Conservation (phyloP, 75 land plant species). For the Sequoia sempervirens region DNA sequence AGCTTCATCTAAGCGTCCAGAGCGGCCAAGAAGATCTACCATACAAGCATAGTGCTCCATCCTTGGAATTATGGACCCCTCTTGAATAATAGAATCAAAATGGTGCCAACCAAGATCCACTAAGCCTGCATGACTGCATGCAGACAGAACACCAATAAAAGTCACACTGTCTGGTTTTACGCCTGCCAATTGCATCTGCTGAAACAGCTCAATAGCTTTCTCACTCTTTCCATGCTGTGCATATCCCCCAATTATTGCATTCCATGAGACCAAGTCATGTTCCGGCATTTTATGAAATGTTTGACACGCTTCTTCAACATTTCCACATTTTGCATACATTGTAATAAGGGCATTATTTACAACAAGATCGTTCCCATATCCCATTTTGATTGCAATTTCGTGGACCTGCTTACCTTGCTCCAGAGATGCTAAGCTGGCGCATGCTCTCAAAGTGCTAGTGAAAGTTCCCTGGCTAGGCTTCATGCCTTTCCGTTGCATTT, state of each 20-base stretch:
- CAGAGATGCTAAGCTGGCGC: slow-evolving; percentile 7
- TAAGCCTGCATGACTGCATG: slow-evolving; percentile 18
- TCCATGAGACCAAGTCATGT: slow-evolving; percentile 14
- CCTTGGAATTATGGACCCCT: slow-evolving; percentile 1
- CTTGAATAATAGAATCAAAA: slow-evolving; percentile 2
- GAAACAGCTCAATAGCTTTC: slow-evolving; percentile 11
- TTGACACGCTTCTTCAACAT: slow-evolving; percentile 16
- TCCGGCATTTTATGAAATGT: slow-evolving; percentile 14
- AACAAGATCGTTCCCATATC: slow-evolving; percentile 5
- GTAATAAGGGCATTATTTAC: slow-evolving; percentile 18
- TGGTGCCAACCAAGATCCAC: slow-evolving; percentile 16
- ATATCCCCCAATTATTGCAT: slow-evolving; percentile 18
- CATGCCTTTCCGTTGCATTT: slow-evolving; percentile 12
- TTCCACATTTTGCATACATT: slow-evolving; percentile 24
- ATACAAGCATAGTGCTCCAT: slow-evolving; percentile 17
- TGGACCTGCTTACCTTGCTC: slow-evolving; percentile 8
- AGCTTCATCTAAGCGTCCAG: slow-evolving; percentile 10
- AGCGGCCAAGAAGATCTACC: slow-evolving; percentile 17
- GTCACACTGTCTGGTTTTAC: slow-evolving; percentile 12
- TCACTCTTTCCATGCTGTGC: not conserved
- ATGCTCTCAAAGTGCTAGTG: slow-evolving; percentile 11
- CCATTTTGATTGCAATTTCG: slow-evolving; percentile 1
- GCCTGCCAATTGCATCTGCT: slow-evolving; percentile 13
- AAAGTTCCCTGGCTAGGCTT: slow-evolving; percentile 18
- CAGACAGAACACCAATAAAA: slow-evolving; percentile 13